Base-by-base conservation (phyloP, 163 green algal genomes). In the Volvox carteri region DNA sequence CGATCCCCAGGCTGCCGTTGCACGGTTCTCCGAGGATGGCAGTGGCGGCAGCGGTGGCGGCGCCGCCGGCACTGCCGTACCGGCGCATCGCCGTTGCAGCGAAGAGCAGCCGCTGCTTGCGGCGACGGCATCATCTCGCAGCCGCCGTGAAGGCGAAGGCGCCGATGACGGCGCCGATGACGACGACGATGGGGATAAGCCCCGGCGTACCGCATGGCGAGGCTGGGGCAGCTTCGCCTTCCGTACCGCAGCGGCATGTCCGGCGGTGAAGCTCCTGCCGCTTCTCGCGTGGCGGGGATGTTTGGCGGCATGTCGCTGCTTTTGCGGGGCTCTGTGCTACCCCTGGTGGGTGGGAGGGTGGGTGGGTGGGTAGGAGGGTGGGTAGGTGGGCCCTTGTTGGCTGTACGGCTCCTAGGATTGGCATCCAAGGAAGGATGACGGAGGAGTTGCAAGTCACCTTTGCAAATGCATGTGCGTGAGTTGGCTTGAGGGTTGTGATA, bases 101-200 rank as follows among this genome's bases (percentile, higher is more conserved):
- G 70, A 78, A 41, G 70, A 78, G 41, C 70, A 78, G 39, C 70
- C 70, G 39, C 70, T 78, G 70, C 70, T 78, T n/a, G n/a, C n/a
- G 74, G 44, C 74, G 44, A 8, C 25, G 30, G 9, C 44, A n/a
- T 33, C 5, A n/a, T 48, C 16, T n/a, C 74, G 44, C 9, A 46
- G 28, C 25, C 30, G 44, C 74, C 30, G 74, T 46, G 18, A 33
- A 21, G 39, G 42, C 73, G 42, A 42, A 19, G 28, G 73, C 42
- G 44, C 4, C 11, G 73, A 28, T 28, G 73, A 42, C 42, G 73
- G 41, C 42, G 42, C 1, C 35, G 73, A n/a, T 33, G n/a, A 52
- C 33, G 77, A 85, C 77, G 77, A 85, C 37, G 70, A 78, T 41
- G 70, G 37, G 9, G 77, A 39, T 37, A 85, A 85, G 77, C 77